Evolutionary conservation across 352 stramenopile species (phyloP).

Genomic region (Globisporangium viniferum): DNA sequence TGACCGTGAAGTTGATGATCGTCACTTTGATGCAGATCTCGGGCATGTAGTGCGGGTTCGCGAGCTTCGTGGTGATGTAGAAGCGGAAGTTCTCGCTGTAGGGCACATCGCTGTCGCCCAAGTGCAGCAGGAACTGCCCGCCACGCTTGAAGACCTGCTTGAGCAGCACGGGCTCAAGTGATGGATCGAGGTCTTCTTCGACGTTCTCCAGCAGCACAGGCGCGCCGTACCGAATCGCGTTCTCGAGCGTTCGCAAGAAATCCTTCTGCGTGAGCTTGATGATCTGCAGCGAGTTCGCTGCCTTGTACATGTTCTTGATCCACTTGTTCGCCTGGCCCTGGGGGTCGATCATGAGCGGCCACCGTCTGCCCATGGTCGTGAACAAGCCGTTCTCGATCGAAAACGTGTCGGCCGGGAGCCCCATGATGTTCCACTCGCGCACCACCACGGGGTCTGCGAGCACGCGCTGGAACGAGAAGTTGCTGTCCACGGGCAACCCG

Average conservation of each 20-base stretch:
- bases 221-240: conserved; percentile 88
- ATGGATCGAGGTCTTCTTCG: conserved; percentile 92
- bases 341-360: conserved; percentile 94
- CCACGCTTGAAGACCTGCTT: conserved; percentile 94
- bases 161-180: conserved; percentile 89
- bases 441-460: conserved; percentile 85
- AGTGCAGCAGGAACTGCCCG: conserved; percentile 83
- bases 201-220: conserved; percentile 93
- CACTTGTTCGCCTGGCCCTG: conserved; percentile 94
- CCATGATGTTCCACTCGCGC: conserved; percentile 92
- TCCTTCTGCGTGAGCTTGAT: conserved; percentile 93
- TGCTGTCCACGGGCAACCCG: conserved; percentile 77
- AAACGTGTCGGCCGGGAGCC: conserved; percentile 89
- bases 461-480: conserved; percentile 84
- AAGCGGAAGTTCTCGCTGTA: conserved; percentile 93
- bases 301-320: conserved; percentile 93
- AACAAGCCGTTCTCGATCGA: conserved; percentile 94
- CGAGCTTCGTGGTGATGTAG: conserved; percentile 93
- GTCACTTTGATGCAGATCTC: conserved; percentile 95
- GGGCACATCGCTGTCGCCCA: conserved; percentile 91
- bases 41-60: conserved; percentile 94
- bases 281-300: conserved; percentile 72
- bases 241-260: conserved; percentile 90
- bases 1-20: conserved; percentile 95
- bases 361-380: conserved; percentile 86